Evolutionary conservation across 1,139 yeast species (phyloP).

Genomic region (Schizosaccharomyces versatilis): DNA sequence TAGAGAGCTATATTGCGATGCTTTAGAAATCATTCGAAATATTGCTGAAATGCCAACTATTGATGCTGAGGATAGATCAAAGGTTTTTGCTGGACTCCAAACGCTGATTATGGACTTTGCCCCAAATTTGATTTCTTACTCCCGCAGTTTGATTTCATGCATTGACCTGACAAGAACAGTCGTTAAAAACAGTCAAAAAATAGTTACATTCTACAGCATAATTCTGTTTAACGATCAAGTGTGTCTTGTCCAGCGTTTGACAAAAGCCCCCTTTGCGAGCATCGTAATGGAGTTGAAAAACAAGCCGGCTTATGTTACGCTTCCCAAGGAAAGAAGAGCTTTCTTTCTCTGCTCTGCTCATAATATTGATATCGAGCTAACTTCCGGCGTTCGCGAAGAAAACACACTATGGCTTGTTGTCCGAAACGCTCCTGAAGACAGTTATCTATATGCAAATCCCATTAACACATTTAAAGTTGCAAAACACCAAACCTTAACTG

Average conservation of each 20-base stretch:
- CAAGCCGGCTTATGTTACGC: not conserved
- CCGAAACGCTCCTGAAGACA: not conserved
- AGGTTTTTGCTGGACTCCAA: conserved; percentile 3
- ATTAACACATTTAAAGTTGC: not conserved
- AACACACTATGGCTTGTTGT: not conserved
- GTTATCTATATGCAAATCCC: not conserved
- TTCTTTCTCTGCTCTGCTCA: not conserved
- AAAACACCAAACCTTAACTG: not conserved
- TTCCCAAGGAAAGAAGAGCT: not conserved
- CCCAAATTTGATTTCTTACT: conserved; percentile 4
- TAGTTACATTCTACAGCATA: not conserved
- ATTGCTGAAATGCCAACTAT: conserved; percentile 6
- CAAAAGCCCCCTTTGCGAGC: not conserved
- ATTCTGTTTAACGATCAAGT: not conserved
- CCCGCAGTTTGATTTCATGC: conserved; percentile 4
- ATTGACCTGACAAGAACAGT: not conserved
- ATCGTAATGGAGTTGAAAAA: not conserved
- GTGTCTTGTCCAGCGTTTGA: not conserved
- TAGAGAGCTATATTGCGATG: not conserved
- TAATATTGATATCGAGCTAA: not conserved
- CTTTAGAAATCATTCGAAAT: conserved; percentile 1
- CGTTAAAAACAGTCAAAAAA: not conserved
- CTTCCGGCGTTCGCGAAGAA: not conserved
- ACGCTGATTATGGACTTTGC: conserved; percentile 4
- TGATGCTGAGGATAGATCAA: conserved; percentile 6